Conservation (phyloP, 768 basidiomycete species). For the Pleurotus tuber-regium region DNA sequence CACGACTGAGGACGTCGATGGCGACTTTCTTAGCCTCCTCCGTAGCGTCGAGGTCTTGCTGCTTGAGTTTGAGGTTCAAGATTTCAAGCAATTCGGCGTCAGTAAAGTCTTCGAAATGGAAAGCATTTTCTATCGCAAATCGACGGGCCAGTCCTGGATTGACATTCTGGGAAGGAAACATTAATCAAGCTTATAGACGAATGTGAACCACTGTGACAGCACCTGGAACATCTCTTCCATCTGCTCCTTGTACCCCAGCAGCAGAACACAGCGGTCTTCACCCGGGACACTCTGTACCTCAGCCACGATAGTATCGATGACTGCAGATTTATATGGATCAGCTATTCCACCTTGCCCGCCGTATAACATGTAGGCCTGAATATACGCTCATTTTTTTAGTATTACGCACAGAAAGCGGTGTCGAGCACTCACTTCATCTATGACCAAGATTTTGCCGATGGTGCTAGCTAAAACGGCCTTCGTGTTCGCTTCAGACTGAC, state of each 20-base stretch:
- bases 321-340: slow-evolving; percentile 61
- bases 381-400: no score
- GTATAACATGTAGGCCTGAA: slow-evolving; percentile 72
- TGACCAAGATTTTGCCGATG: slow-evolving; percentile 65
- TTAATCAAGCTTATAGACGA: neutral
- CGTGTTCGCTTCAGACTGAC: slow-evolving; percentile 62
- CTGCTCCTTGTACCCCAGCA: slow-evolving; percentile 63
- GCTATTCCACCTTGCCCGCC: slow-evolving; percentile 34
- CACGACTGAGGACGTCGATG: slow-evolving; percentile 41
- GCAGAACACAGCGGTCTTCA: slow-evolving; percentile 66
- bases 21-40: slow-evolving; percentile 56
- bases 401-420: no score
- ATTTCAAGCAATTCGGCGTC: slow-evolving; percentile 50
- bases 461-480: slow-evolving; percentile 58
- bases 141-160: slow-evolving; percentile 67
- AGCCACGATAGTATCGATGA: slow-evolving; percentile 74
- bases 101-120: slow-evolving; percentile 65
- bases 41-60: slow-evolving; percentile 57
- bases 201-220: slow-evolving; percentile 11
- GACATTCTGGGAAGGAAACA: slow-evolving; percentile 54
- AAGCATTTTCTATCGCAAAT: slow-evolving; percentile 67
- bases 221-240: slow-evolving; percentile 79
- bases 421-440: slow-evolving; percentile 65
- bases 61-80: slow-evolving; percentile 52
- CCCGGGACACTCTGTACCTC: slow-evolving; percentile 69